Conservation (phyloP, 208 protist genomes). For the Paratrypanosoma confusum region DNA sequence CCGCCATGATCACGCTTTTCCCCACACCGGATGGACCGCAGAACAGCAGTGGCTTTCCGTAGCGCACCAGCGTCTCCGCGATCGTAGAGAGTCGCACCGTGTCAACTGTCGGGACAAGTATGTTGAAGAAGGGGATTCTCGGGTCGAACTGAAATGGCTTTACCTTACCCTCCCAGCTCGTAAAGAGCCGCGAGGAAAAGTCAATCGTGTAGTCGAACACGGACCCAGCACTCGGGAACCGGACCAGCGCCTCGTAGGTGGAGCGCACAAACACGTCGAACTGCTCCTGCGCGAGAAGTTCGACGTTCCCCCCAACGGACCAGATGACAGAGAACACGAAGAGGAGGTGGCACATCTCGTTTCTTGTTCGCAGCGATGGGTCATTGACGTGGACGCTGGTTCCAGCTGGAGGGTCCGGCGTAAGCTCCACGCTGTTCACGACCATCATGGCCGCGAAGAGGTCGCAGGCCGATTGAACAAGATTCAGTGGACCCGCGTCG, state of each 20-base stretch:
- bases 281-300: constrained; percentile 65
- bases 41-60: constrained; percentile 87
- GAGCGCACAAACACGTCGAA: constrained; percentile 87
- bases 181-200: constrained; percentile 60
- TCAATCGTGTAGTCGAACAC: constrained; percentile 94
- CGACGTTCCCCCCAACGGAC: constrained; percentile 93
- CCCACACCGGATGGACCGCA: constrained; percentile 93
- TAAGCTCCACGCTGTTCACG: constrained; percentile 61
- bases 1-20: constrained; percentile 90
- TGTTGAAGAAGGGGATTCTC: constrained; percentile 90
- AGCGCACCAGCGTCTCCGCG: constrained; percentile 79
- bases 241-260: constrained; percentile 74
- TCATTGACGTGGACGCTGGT: constrained; percentile 46
- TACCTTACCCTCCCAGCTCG: constrained; percentile 76
- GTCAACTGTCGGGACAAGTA: constrained; percentile 96
- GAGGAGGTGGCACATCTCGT: constrained; percentile 80
- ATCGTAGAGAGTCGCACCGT: constrained; percentile 92
- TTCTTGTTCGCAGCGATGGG: constrained; percentile 64
- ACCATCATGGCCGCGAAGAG: constrained; percentile 83
- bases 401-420: constrained; percentile 48
- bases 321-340: constrained; percentile 95
- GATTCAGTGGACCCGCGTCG: constrained; percentile 82
- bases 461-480: constrained; percentile 88
- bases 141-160: constrained; percentile 74
- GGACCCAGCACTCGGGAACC: constrained; percentile 75